Conservation (phyloP, 140 eudicot genomes). For the Flaveria floridana region DNA sequence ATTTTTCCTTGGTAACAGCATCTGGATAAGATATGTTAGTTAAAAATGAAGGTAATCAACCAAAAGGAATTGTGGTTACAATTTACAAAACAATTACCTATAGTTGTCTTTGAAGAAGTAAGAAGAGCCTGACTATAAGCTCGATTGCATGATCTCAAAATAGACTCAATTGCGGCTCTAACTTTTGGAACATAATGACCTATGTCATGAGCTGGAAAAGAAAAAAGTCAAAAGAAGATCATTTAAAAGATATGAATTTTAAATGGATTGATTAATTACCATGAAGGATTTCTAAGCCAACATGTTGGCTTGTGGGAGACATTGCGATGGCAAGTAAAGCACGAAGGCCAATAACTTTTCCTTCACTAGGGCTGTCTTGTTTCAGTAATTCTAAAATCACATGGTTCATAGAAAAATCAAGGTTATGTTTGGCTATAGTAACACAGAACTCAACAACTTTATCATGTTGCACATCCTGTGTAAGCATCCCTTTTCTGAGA, state of each 20-base stretch:
- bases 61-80: background rate
- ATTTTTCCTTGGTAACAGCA: slow-evolving; percentile 89
- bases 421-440: slow-evolving; percentile 93
- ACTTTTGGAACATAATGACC: slow-evolving; percentile 99
- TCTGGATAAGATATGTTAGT: slow-evolving; percentile 43
- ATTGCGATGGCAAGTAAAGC: slow-evolving; percentile 90
- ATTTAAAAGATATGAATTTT: background rate
- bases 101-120: slow-evolving; percentile 88
- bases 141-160: slow-evolving; percentile 85
- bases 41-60: slow-evolving; percentile 17
- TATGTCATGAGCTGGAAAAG: slow-evolving; percentile 72
- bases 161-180: slow-evolving; percentile 91
- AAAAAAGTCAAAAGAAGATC: slow-evolving; percentile 19
- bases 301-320: slow-evolving; percentile 94
- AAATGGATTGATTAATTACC: slow-evolving; percentile 47
- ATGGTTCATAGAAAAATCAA: slow-evolving; percentile 96
- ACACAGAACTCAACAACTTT: slow-evolving; percentile 97
- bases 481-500: slow-evolving; percentile 89
- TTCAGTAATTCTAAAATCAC: slow-evolving; percentile 82
- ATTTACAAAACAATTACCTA: slow-evolving; percentile 48
- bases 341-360: slow-evolving; percentile 94
- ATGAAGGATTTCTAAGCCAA: slow-evolving; percentile 92
- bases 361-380: slow-evolving; percentile 98
- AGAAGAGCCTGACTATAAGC: slow-evolving; percentile 94
- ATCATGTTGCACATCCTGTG: slow-evolving; percentile 98